Percentiles rank a stretch among this genome's conserved stretches.
Conservation (phyloP, 306 rosid genomes). For the Boehmeria nivea region DNA sequence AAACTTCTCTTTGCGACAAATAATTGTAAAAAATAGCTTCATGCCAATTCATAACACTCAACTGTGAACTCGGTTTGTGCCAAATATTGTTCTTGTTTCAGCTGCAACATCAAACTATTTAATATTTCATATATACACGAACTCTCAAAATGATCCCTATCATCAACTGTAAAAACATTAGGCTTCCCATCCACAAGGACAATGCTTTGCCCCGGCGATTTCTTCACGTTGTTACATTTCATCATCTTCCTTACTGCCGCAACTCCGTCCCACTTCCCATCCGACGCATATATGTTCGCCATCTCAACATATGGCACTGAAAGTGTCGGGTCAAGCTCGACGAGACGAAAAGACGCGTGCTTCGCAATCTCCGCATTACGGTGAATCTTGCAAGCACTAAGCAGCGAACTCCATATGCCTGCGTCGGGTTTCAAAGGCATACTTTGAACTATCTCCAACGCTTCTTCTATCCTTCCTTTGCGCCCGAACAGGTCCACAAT, state of each 20-base stretch:
- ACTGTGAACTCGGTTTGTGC: no score
- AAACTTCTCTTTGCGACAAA: no score
- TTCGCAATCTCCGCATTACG: constrained; percentile 37
- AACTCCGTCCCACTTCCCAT: constrained; percentile 61
- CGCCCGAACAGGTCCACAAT: constrained; percentile 60
- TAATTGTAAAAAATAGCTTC: no score
- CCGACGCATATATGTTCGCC: constrained; percentile 62
- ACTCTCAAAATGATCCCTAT: constrained; percentile 47
- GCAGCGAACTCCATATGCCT: constrained; percentile 65
- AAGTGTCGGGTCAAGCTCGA: constrained; percentile 43
- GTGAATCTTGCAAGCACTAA: constrained; percentile 63
- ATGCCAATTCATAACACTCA: not conserved
- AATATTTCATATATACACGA: constrained; percentile 37
- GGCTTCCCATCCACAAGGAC: constrained; percentile 46
- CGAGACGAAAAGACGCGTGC: constrained; percentile 32
- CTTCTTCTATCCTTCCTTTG: constrained; percentile 46
- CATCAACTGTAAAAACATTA: constrained; percentile 47
- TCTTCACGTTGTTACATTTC: constrained; percentile 45
- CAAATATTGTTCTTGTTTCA: constrained; percentile 23
- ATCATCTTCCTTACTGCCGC: constrained; percentile 50
- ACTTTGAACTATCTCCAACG: constrained; percentile 39
- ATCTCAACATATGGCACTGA: constrained; percentile 57
- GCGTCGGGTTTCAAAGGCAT: constrained; percentile 57
- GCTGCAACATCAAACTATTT: constrained; percentile 35
- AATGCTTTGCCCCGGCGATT: constrained; percentile 57